Conservation (phyloP, 2,329 filamentous ascomycete genomes). For the Hymenoscyphus fraxineus region DNA sequence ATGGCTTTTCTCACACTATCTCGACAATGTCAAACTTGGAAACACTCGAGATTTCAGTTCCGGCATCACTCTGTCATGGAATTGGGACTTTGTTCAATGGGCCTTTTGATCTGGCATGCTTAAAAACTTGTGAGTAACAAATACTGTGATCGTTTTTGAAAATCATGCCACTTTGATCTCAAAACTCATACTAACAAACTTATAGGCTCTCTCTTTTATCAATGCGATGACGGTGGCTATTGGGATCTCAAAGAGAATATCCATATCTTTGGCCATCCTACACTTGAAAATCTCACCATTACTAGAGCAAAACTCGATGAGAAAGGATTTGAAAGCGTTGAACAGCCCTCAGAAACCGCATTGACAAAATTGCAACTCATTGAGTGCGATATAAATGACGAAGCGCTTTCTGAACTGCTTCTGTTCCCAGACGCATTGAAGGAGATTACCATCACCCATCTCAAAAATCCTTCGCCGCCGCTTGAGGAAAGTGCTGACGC, state of each 20-base stretch:
- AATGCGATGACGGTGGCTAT: slow-evolving; percentile 42
- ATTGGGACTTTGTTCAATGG: slow-evolving; percentile 49
- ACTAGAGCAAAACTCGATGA: slow-evolving; percentile 44
- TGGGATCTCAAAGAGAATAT: slow-evolving; percentile 51
- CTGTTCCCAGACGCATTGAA: slow-evolving; percentile 44
- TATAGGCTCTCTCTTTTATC: slow-evolving; percentile 41
- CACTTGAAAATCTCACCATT: slow-evolving; percentile 45
- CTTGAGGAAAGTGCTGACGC: slow-evolving; percentile 47
- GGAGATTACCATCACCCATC: slow-evolving; percentile 47
- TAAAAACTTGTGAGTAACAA: slow-evolving; percentile 40
- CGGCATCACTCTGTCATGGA: slow-evolving; percentile 42
- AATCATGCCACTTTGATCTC: background rate
- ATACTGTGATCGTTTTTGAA: background rate
- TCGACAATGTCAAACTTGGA: slow-evolving; percentile 49
- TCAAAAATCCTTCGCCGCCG: slow-evolving; percentile 38
- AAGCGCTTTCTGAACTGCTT: slow-evolving; percentile 40
- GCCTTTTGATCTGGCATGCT: slow-evolving; percentile 47
- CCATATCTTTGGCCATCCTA: slow-evolving; percentile 49
- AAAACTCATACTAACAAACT: slow-evolving; percentile 5
- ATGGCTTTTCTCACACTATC: slow-evolving; percentile 45
- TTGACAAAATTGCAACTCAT: slow-evolving; percentile 44
- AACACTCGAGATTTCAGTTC: slow-evolving; percentile 44
- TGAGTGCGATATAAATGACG: slow-evolving; percentile 49
- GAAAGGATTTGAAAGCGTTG: slow-evolving; percentile 45
- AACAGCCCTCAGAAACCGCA: slow-evolving; percentile 45